A percentile compares a stretch with the other conserved stretches of the same genome.
Evolutionary conservation across 345 rosid species (phyloP).

Genomic region (Citrus medica): DNA sequence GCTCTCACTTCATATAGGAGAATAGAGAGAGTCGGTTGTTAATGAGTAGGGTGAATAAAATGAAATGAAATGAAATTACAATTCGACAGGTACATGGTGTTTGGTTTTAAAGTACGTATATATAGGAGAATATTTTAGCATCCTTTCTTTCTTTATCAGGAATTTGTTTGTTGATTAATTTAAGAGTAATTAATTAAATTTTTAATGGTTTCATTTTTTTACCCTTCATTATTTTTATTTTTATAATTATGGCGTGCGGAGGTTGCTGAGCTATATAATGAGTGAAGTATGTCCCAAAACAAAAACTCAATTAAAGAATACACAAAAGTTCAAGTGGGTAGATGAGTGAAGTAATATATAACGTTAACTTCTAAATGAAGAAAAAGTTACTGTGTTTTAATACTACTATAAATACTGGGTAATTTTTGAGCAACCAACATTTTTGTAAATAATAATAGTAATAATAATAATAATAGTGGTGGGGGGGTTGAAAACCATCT

Average conservation of each 20-base stretch:
- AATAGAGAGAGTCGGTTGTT: conserved; percentile 1
- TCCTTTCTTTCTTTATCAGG: too few relatives aligned
- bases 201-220: too few relatives aligned
- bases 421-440: background rate
- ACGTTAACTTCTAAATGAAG: conserved; percentile 32
- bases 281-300: background rate
- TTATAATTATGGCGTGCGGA: background rate
- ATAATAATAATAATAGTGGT: too few relatives aligned
- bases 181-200: too few relatives aligned
- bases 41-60: background rate
- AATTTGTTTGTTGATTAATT: too few relatives aligned
- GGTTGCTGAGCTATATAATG: background rate
- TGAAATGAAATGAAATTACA: background rate
- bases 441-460: too few relatives aligned
- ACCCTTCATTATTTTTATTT: too few relatives aligned
- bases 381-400: background rate
- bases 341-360: background rate
- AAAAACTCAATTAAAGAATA: background rate
- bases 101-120: background rate
- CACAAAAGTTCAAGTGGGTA: background rate
- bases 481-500: too few relatives aligned
- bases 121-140: too few relatives aligned
- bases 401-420: background rate
- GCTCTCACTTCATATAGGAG: background rate
- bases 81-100: background rate